Conservation (phyloP, 2,329 filamentous ascomycete species). For the Botrytis pseudocinerea region DNA sequence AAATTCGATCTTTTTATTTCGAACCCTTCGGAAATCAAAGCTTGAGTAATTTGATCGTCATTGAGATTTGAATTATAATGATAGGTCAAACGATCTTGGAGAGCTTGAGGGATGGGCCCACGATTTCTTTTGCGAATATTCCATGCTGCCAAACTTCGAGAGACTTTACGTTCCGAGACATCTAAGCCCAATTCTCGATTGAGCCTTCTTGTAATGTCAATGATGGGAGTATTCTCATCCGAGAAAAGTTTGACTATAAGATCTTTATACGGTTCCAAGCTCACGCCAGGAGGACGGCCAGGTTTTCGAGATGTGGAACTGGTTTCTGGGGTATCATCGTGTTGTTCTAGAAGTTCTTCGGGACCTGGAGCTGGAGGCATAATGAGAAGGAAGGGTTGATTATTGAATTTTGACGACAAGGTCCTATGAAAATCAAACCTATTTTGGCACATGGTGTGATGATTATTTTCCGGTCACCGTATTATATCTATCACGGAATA, state of each 20-base stretch:
- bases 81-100: slow-evolving; percentile 33
- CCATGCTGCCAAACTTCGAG: slow-evolving; percentile 36
- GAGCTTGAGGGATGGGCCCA: slow-evolving; percentile 33
- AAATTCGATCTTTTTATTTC: slow-evolving; percentile 37
- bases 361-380: background rate
- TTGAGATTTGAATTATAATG: slow-evolving; percentile 40
- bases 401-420: slow-evolving; percentile 12
- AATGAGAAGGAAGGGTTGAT: background rate
- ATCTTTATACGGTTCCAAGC: slow-evolving; percentile 37
- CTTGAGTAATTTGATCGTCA: slow-evolving; percentile 37
- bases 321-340: slow-evolving; percentile 6
- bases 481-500: background rate
- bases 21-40: slow-evolving; percentile 35
- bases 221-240: slow-evolving; percentile 33
- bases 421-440: slow-evolving; percentile 4
- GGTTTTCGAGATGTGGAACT: slow-evolving; percentile 27
- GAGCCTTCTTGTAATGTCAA: slow-evolving; percentile 36
- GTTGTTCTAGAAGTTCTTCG: background rate
- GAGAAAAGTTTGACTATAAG: slow-evolving; percentile 36
- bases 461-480: background rate
- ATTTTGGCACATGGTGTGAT: background rate
- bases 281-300: slow-evolving; percentile 34
- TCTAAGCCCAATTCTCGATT: slow-evolving; percentile 37
- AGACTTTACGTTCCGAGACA: slow-evolving; percentile 38
- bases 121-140: slow-evolving; percentile 36